These are phyloP conservation scores for Paramecium sexaurelia DNA, from an alignment of 73 alveolate genomes.

Conservation along the genomic window DNA sequence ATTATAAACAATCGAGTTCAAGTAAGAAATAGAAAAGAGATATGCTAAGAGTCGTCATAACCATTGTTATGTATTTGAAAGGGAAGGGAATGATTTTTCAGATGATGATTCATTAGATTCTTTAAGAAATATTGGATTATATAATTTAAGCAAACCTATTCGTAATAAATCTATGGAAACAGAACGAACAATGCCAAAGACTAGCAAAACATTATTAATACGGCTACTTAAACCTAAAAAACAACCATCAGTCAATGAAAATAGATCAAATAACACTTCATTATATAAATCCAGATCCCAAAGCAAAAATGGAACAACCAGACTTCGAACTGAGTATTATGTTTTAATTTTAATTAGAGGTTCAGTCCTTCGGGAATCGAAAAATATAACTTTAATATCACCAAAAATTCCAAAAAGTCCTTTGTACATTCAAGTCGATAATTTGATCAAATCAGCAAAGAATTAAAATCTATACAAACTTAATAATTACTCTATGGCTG, in stretches of 20 bases:
- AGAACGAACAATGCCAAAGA: neutral
- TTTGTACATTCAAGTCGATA: constrained; percentile 15
- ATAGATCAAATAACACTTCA: neutral
- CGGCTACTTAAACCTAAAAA: neutral
- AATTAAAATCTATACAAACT: neutral
- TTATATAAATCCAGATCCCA: neutral
- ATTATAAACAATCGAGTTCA: constrained; percentile 12
- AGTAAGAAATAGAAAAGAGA: neutral
- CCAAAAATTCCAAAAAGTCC: constrained; percentile 7
- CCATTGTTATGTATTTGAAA: constrained; percentile 4
- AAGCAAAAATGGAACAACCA: constrained; percentile 1
- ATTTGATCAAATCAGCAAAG: neutral
- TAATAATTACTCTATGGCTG: constrained; percentile 12
- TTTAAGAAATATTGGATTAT: neutral
- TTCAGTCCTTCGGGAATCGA: constrained; percentile 29
- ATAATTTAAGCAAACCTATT: neutral
- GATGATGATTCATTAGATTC: constrained; percentile 51
- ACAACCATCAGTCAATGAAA: neutral
- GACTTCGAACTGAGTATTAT: constrained; percentile 40
- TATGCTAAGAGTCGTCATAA: constrained; percentile 24
- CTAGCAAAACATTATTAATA: constrained; percentile 1
- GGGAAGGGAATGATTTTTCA: constrained; percentile 1
- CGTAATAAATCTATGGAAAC: neutral
- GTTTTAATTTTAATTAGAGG: constrained; percentile 37
- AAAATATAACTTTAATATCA: neutral